Base-by-base conservation (phyloP, 768 basidiomycete genomes). In the Flagelloscypha sp. region DNA sequence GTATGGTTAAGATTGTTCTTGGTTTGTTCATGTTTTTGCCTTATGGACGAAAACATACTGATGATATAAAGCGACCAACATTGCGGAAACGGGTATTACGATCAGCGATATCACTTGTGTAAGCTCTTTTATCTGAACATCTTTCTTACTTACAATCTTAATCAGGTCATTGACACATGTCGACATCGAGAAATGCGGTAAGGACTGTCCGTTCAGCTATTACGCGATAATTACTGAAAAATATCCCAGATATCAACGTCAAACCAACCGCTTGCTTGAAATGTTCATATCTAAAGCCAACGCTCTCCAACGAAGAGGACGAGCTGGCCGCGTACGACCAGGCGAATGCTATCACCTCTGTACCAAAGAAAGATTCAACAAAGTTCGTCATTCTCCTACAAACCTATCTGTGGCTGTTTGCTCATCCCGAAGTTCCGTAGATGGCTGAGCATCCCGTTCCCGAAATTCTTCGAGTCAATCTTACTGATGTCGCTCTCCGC, bases 21-120 rank as follows among this genome's bases (percentile, higher is more conserved):
- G 85, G 90, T 90, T n/a, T n/a, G n/a, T n/a, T n/a, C n/a, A 51
- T 25, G 68, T 47, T 15, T 12, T 19, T 1, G 30, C 29, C 10
- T 36, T 40, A 36, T 36, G 23, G 27, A 8, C 17, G 19, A 19
- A 3, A 30, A 32, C 13, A 17, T 29, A 13, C 27, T 33, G 10
- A 45, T 41, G 16, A 24, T 24, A 38, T 36, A 12, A 43, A 89
- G 86, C 86, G 3, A 89, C 88, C 22, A 89, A 94, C 50, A 89
- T 93, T 47, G 85, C 89, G 11, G 94, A 99, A 58, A 99, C 94
- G 10, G 94, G 94, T 47, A 87, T 99, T 36, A 99, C 95, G 2
- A 99, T 99, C 37, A 94, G 94, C 5, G 95, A 99, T 48, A 86
- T 95, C 40, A 94, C 92, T 7, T 92, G 89, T 46, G 94, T n/a